Conservation (phyloP, 352 stramenopile species). For the Phytophthora litchii region DNA sequence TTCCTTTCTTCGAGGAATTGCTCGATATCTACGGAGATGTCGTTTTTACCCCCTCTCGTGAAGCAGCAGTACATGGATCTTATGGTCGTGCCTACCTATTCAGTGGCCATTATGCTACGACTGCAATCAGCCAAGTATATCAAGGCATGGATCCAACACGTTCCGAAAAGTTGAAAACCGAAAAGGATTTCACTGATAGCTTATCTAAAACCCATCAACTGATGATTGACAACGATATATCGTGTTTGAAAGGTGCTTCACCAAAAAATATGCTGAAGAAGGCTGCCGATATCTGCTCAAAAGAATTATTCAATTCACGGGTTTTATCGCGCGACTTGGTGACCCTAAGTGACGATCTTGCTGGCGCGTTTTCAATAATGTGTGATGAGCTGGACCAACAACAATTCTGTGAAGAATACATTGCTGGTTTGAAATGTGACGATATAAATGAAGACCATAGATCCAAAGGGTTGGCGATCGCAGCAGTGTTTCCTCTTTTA, state of each 20-base stretch:
- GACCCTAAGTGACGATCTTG: slow-evolving; percentile 39
- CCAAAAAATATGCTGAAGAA: slow-evolving; percentile 24
- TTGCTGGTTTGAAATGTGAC: slow-evolving; percentile 4
- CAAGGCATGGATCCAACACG: slow-evolving; percentile 10
- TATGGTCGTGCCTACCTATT: slow-evolving; percentile 34
- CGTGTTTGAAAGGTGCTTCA: slow-evolving; percentile 22
- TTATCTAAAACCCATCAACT: slow-evolving; percentile 35
- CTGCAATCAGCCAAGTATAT: slow-evolving; percentile 29
- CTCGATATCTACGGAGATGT: slow-evolving; percentile 29
- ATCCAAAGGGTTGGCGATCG: slow-evolving; percentile 12
- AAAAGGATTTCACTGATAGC: slow-evolving; percentile 21
- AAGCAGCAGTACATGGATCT: slow-evolving; percentile 20
- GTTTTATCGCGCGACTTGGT: slow-evolving; percentile 42
- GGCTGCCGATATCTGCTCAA: slow-evolving; percentile 26
- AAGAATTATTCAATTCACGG: slow-evolving; percentile 34
- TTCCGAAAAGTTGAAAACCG: slow-evolving; percentile 23
- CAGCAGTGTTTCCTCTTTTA: slow-evolving; percentile 31
- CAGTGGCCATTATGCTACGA: slow-evolving; percentile 26
- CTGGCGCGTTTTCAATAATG: slow-evolving; percentile 33
- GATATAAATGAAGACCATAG: not conserved
- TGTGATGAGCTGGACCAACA: slow-evolving; percentile 32
- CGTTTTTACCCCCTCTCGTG: slow-evolving; percentile 40
- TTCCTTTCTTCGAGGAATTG: slow-evolving; percentile 37
- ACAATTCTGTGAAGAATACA: slow-evolving; percentile 25
- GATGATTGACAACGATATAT: slow-evolving; percentile 24